A percentile compares a stretch with the other conserved stretches of the same genome.
These are phyloP conservation scores for Clohesyomyces aquaticus DNA, from an alignment of 495 filamentous ascomycete species.

Conservation along the genomic window DNA sequence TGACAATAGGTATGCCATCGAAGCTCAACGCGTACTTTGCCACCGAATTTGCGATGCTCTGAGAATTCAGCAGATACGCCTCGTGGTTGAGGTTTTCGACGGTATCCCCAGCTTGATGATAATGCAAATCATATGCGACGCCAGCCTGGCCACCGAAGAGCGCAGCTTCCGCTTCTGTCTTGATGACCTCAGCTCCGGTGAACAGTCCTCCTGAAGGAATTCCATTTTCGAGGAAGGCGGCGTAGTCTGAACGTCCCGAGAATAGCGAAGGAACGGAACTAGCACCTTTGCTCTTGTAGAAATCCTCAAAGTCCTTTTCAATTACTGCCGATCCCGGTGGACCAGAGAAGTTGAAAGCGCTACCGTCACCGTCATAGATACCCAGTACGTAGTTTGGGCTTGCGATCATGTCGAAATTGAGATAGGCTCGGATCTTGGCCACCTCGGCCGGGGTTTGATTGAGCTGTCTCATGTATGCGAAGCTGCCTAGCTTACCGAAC, in stretches of 20 bases:
- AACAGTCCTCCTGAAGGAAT: constrained; percentile 70
- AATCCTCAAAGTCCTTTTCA: constrained; percentile 66
- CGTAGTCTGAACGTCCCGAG: constrained; percentile 70
- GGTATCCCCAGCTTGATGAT: constrained; percentile 63
- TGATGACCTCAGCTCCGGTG: constrained; percentile 70
- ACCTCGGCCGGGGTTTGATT: constrained; percentile 50
- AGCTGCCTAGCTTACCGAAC: constrained; percentile 66
- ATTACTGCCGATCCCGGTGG: constrained; percentile 66
- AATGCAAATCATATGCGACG: constrained; percentile 64
- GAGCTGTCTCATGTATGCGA: constrained; percentile 60
- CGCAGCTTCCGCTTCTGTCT: constrained; percentile 61
- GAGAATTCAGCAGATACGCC: constrained; percentile 64
- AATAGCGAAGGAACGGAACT: constrained; percentile 59
- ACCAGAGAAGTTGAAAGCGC: constrained; percentile 62
- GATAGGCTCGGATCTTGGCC: constrained; percentile 65
- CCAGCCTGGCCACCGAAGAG: constrained; percentile 66
- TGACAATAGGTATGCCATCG: constrained; percentile 47
- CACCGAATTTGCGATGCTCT: constrained; percentile 65
- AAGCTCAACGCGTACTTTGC: constrained; percentile 67
- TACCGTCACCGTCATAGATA: constrained; percentile 75
- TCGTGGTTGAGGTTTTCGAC: constrained; percentile 62
- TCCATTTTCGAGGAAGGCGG: constrained; percentile 65
- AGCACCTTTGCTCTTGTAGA: constrained; percentile 53
- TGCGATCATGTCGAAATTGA: constrained; percentile 83
- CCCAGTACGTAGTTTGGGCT: constrained; percentile 71